These are phyloP conservation scores for Lipomyces mesembrius DNA, from an alignment of 805 yeast species.

Conservation along the genomic window DNA sequence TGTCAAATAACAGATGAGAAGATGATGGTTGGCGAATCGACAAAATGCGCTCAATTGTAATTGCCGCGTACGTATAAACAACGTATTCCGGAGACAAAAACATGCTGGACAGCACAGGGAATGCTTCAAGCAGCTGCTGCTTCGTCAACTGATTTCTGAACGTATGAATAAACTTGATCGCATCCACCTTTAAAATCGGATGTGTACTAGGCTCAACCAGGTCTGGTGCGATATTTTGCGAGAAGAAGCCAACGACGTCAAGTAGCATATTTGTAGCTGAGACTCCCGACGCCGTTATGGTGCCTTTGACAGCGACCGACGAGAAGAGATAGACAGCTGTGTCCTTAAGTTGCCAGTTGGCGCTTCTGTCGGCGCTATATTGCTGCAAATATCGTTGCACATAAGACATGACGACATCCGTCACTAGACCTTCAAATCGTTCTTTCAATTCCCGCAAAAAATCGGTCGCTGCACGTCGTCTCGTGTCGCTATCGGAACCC, in stretches of 20 bases:
- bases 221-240: conserved; percentile 80
- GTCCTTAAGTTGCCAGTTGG: conserved; percentile 84
- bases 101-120: conserved; percentile 77
- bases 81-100: conserved; percentile 71
- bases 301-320: conserved; percentile 89
- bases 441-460: conserved; percentile 85
- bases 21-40: conserved; percentile 60
- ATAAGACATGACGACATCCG: conserved; percentile 73
- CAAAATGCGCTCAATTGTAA: conserved; percentile 86
- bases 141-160: conserved; percentile 93
- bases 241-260: conserved; percentile 86
- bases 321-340: conserved; percentile 84
- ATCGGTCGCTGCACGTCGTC: conserved; percentile 92
- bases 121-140: conserved; percentile 74
- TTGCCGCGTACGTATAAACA: conserved; percentile 90
- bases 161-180: conserved; percentile 84
- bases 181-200: conserved; percentile 86
- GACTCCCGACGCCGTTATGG: conserved; percentile 83
- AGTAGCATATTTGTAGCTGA: conserved; percentile 81
- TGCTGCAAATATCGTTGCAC: conserved; percentile 67
- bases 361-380: conserved; percentile 51
- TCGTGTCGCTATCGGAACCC: conserved; percentile 90
- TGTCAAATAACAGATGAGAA: conserved; percentile 67
- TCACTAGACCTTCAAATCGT: conserved; percentile 72
- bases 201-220: conserved; percentile 60